Base-by-base conservation (phyloP, 148 eudicot genomes). In the Suaeda aralocaspica region DNA sequence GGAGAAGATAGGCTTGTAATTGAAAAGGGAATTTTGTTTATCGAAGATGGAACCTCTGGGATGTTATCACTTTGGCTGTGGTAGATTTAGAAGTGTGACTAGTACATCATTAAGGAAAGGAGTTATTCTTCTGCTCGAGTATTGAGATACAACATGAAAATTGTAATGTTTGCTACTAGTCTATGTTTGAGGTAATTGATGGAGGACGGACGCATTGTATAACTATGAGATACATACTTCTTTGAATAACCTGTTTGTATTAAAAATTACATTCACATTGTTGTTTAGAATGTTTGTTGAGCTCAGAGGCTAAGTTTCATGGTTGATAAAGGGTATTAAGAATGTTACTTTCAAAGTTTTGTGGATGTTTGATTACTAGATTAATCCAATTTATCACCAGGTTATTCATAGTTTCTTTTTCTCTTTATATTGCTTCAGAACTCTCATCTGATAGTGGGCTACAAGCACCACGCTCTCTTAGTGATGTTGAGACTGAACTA, bases 371-470 rank as follows among this genome's bases (percentile, higher is more conserved):
- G 31, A 50, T 49, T 34, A 14, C 4, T 59, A 55, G 31, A 31
- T 28, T 16, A 1, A 5, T 52, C 22, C 42, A 7, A 33, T 31
- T 55, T 19, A 14, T 3, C 25, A 53, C 2, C 28, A 21, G 60
- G 44, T 59, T 24, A 18, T 31, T 75, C 55, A 71, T 30, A 61
- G 14, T 24, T 66, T 67, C 18, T 31, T 30, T 57, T 72, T 33
- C 44, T 71, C 69, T 44, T 55, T 68, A 46, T 67, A 36, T 65
- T 65, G 45, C 64, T 76, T 46, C 77, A 95, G 99, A 91, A 62
- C 74, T 91, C 64, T 92, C 99, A 31, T 74, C 94, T 33, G 99
- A 91, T 72, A 81, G 82, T 70, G 96, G 86, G 16, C 77, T 68
- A 10, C 81, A 71, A 66, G n/a, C 79, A 9, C 97, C 79, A 60